phyloP scores from a whole-genome alignment of 768 basidiomycete genomes.

The Suillus decipiens region DNA sequence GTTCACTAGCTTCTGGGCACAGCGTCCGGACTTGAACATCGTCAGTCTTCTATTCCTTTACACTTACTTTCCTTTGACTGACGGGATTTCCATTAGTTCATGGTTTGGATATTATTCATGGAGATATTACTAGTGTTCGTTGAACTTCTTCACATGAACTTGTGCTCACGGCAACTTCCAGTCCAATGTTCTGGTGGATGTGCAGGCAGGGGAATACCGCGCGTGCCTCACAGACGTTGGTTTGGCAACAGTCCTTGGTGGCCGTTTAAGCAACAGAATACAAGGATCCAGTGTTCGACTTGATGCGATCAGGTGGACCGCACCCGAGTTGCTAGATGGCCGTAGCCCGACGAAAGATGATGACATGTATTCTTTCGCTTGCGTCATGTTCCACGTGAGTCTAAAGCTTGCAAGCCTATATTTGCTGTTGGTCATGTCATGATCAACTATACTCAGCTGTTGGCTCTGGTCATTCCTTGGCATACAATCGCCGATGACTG shows the following conservation, averaged over 20 bases:
- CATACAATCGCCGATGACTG: neutral
- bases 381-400: conserved; percentile 18
- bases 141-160: neutral
- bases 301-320: conserved; percentile 46
- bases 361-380: conserved; percentile 42
- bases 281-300: neutral
- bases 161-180: conserved; percentile 13
- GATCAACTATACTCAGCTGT: neutral
- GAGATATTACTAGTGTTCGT: conserved; percentile 9
- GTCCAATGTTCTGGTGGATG: conserved; percentile 44
- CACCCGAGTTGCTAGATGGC: conserved; percentile 37
- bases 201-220: conserved; percentile 27
- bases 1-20: neutral
- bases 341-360: conserved; percentile 24
- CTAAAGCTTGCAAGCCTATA: neutral
- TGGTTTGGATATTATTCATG: neutral
- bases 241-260: conserved; percentile 37
- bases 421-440: neutral
- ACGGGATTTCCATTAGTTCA: conserved; percentile 4
- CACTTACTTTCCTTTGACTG: neutral
- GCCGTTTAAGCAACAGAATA: conserved; percentile 16
- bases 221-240: conserved; percentile 45
- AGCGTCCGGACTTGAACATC: conserved; percentile 1
- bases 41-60: neutral
- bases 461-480: neutral